Evolutionary conservation across 352 stramenopile genomes (phyloP).

Genomic region (Phytophthora fragariae): DNA sequence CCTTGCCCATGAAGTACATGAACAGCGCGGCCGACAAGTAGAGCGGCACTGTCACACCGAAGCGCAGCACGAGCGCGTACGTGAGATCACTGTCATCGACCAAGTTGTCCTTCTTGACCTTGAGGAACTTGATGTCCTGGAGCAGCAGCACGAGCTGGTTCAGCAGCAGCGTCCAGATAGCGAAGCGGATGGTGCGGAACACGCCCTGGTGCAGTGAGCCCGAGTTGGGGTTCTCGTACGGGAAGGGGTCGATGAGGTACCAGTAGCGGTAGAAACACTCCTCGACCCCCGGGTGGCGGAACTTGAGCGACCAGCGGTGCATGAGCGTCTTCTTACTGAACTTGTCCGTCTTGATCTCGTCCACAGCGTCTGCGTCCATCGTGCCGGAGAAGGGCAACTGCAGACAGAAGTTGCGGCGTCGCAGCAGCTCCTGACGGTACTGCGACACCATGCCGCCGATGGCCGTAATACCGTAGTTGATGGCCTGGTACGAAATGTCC

Average conservation of each 20-base stretch:
- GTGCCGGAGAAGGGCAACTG: constrained; percentile 78
- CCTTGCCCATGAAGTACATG: constrained; percentile 82
- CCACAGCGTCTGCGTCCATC: constrained; percentile 67
- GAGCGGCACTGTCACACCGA: constrained; percentile 77
- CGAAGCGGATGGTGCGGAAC: constrained; percentile 80
- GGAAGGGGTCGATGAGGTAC: constrained; percentile 89
- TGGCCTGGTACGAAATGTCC: constrained; percentile 82
- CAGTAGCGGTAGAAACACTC: constrained; percentile 86
- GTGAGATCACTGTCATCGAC: constrained; percentile 63
- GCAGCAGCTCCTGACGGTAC: constrained; percentile 81
- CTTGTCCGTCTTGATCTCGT: constrained; percentile 72
- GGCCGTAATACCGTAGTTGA: constrained; percentile 84
- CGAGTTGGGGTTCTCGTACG: constrained; percentile 85
- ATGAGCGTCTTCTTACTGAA: constrained; percentile 78
- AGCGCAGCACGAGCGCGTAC: constrained; percentile 69
- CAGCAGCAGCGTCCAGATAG: constrained; percentile 70
- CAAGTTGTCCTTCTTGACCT: constrained; percentile 61
- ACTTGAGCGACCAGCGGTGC: constrained; percentile 73
- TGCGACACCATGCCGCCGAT: constrained; percentile 88
- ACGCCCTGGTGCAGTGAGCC: constrained; percentile 76
- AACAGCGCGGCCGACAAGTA: constrained; percentile 75
- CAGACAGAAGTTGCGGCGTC: constrained; percentile 80
- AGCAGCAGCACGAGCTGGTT: constrained; percentile 79
- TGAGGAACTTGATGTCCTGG: constrained; percentile 84
- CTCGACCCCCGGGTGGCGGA: constrained; percentile 76